Percentiles rank a stretch among this genome's conserved stretches.
Conservation (phyloP, 2,329 filamentous ascomycete species). For the Atkinsonella texensis region DNA sequence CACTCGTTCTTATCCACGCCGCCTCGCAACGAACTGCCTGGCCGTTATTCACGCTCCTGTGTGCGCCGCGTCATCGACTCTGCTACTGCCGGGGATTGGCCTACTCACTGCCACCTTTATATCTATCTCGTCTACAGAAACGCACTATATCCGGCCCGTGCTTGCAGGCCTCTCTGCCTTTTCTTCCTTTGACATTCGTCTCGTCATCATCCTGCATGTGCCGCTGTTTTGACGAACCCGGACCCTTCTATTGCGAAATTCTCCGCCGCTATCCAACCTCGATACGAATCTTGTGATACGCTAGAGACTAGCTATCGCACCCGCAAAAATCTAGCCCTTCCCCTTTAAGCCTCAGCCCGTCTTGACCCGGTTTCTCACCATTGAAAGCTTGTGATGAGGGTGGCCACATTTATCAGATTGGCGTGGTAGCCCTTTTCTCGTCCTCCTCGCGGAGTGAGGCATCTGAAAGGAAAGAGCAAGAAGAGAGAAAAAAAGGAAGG, state of each 20-base stretch:
- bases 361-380: constrained; percentile 1
- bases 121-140: background rate
- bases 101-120: background rate
- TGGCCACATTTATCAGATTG: background rate
- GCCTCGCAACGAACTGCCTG: background rate
- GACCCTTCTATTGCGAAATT: background rate
- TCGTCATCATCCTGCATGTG: background rate
- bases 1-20: background rate
- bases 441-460: background rate
- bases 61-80: background rate
- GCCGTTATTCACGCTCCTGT: background rate
- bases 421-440: constrained; percentile 4
- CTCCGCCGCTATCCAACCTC: background rate
- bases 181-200: background rate
- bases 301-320: background rate
- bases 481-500: background rate
- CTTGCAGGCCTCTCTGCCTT: background rate
- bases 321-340: background rate
- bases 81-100: background rate
- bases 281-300: background rate
- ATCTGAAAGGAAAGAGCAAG: background rate
- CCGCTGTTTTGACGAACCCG: background rate
- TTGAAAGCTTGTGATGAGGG: constrained; percentile 5
- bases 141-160: background rate
- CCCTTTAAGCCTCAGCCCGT: background rate